A percentile compares a stretch with the other conserved stretches of the same genome.
phyloP scores from a whole-genome alignment of 345 rosid genomes.

The Psidium friedrichsthalianum region DNA sequence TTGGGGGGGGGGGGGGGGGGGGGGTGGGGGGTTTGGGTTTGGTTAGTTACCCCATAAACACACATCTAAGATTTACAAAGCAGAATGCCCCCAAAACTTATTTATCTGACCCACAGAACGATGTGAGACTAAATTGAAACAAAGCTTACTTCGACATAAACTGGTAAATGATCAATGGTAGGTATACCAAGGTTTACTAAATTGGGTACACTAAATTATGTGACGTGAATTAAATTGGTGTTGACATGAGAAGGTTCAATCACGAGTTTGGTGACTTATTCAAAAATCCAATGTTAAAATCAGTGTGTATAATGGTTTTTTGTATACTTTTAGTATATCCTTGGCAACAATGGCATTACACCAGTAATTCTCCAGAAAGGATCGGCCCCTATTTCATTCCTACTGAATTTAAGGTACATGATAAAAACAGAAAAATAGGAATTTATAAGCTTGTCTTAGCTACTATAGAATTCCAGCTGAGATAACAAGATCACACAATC shows the following conservation, averaged over 20 bases:
- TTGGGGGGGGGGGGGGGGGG: no score
- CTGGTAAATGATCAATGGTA: background rate
- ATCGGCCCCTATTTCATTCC: background rate
- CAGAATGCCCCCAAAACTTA: background rate
- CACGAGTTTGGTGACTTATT: background rate
- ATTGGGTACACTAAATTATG: background rate
- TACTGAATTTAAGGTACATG: background rate
- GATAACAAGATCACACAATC: background rate
- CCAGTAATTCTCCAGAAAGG: background rate
- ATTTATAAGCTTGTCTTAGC: background rate
- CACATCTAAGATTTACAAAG: background rate
- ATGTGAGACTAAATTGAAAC: background rate
- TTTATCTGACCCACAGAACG: background rate
- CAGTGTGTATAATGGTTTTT: background rate
- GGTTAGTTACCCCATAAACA: background rate
- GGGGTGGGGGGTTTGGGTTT: background rate
- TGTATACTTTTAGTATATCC: background rate
- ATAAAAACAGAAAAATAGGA: background rate
- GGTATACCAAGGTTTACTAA: background rate
- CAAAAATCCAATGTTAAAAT: background rate
- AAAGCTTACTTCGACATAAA: background rate
- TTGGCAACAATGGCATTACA: background rate
- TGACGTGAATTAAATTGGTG: background rate
- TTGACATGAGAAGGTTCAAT: background rate
- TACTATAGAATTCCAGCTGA: background rate